Base-by-base conservation (phyloP, 2,329 filamentous ascomycete species). In the Zelopaecilomyces penicillatus region DNA sequence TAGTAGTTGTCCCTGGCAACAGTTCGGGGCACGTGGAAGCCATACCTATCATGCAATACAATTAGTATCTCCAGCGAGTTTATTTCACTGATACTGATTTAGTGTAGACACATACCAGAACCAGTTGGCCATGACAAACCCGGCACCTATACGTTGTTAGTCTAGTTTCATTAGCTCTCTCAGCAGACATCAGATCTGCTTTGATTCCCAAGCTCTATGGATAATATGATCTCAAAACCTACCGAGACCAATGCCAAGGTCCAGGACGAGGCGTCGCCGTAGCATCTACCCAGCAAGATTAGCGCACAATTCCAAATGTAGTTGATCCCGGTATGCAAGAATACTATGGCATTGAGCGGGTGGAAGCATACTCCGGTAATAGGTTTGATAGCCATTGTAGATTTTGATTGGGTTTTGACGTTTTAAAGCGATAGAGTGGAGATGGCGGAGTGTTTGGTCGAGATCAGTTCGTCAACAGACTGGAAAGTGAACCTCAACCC, bases 1-100 rank as follows among this genome's bases (percentile, higher is more conserved):
- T 80, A 80, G 72, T 70, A 73, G 63, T 65, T 65, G 65, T 81
- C 77, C 60, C 77, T 76, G 52, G 68, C 70, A 58, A 71, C 62
- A 58, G 74, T 78, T 63, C 76, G 75, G 54, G 76, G 77, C 58
- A 79, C 66, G 68, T 81, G 77, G 69, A 62, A 81, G 62, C 77
- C 76, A 70, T 80, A 76, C 76, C 76, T 80, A 52, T 52, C 10
- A 45, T 9, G 9, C 19, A 19, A 19, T 19, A 19, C 19, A 19
- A 19, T 19, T 19, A 19, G 19, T 19, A 19, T 19, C 19, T 19
- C 19, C 19, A 3, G 19, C 19, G 19, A 19, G 19, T 19, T 19
- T 19, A 19, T 19, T 19, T 19, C 19, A 19, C 19, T 19, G 19
- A 19, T 19, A 19, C 19, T 19, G 19, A 19, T 19, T 19, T 19